Base-by-base conservation (phyloP, 805 yeast genomes). In the Metschnikowia reukaufii region DNA sequence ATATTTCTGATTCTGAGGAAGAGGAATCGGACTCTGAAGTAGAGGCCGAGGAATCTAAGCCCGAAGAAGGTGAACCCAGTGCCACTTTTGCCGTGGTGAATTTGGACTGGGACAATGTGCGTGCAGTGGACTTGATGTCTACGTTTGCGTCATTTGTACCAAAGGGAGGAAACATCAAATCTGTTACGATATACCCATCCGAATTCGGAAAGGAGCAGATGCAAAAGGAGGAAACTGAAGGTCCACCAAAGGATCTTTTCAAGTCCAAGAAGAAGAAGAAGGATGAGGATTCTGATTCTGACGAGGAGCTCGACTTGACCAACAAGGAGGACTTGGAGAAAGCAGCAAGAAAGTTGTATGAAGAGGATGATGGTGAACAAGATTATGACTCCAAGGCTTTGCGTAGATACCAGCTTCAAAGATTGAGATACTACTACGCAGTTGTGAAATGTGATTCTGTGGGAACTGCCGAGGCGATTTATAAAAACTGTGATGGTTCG, bases 101-200 rank as follows among this genome's bases (percentile, higher is more conserved):
- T 61, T 73, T 94, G 78, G 99, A 94, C 63, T 94, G 99, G 99
- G 99, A 94, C 58, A 87, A 94, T 60, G 77, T 94, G n/a, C 78
- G 81, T 38, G 86, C 98, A 0, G 80, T 81, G 4, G 98, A 94
- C 63, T 70, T 92, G 52, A 80, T 88, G 85, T 96, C 96, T 4
- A 85, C 98, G 0, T 89, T 92, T 58, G 70, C 83, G 6, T 82
- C 96, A 45, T 94, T 92, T 68, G 83, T 87, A 18, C 96, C 96
- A 16, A 67, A 80, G 18, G 83, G 78, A 30, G 95, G 96, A 1
- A 70, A 72, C 37, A 84, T 92, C 45, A 63, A 69, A 37, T 79
- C 82, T n/a, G 84, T 94, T 7, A 62, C 80, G 5, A 81, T 94
- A 9, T 89, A 76, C 58, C 96, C 96, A 23, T 86, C 96, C 49